A percentile compares a stretch with the other conserved stretches of the same genome.
Conservation (phyloP, 1,284 basidiomycete genomes). For the Ustilago curta region DNA sequence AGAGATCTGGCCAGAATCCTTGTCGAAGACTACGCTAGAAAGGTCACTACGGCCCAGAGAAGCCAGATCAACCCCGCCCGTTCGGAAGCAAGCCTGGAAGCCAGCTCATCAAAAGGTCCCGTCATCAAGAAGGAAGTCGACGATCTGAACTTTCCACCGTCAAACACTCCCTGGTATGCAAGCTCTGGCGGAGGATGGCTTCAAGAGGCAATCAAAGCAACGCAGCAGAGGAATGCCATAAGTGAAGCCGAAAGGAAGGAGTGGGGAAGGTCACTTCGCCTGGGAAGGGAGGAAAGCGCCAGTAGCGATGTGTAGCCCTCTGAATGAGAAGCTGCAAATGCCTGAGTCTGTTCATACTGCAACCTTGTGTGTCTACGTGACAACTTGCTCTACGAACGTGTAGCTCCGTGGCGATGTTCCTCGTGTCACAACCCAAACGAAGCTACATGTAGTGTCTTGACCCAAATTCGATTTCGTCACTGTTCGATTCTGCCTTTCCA, state of each 20-base stretch:
- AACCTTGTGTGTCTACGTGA: too few species aligned
- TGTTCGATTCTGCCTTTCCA: too few species aligned
- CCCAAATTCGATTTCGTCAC: too few species aligned
- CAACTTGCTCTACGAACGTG: not conserved
- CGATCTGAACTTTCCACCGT: too few species aligned
- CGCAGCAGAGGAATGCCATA: not conserved
- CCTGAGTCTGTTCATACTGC: not conserved
- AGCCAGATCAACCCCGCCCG: not conserved
- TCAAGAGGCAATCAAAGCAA: not conserved
- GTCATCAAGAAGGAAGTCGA: too few species aligned
- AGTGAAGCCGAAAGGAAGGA: conserved; percentile 4
- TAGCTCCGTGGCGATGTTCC: not conserved
- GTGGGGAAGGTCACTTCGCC: conserved; percentile 8
- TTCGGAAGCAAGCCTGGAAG: too few species aligned
- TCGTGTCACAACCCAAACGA: too few species aligned
- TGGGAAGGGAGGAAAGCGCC: not conserved
- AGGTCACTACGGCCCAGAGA: not conserved
- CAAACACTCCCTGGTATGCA: too few species aligned
- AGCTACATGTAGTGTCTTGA: too few species aligned
- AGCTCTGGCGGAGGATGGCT: too few species aligned
- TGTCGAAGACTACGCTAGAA: not conserved
- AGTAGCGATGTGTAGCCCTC: not conserved
- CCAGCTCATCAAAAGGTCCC: too few species aligned
- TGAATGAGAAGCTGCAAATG: not conserved
- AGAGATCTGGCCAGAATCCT: not conserved